These are phyloP conservation scores for Pseudomonodictys pantanalensis DNA, from an alignment of 495 filamentous ascomycete species.

Conservation along the genomic window DNA sequence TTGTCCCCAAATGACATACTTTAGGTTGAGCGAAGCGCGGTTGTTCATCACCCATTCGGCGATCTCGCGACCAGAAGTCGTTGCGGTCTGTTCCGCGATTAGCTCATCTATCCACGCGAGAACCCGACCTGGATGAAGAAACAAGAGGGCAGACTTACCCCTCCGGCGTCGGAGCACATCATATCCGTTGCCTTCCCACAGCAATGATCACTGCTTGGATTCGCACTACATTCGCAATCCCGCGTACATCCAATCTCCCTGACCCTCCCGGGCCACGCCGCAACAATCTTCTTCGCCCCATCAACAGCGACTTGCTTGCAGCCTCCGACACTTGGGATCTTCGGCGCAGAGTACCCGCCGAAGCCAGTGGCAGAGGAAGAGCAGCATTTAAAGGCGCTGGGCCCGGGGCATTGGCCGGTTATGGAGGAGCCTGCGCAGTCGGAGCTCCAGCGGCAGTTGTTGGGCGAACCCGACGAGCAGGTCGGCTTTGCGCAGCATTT, in stretches of 20 bases:
- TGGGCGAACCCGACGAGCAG: slow-evolving; percentile 38
- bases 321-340: slow-evolving; percentile 37
- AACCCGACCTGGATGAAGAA: neutral
- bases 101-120: too few relatives aligned
- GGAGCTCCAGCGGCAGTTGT: slow-evolving; percentile 41
- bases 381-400: slow-evolving; percentile 44
- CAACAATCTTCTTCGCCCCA: slow-evolving; percentile 41
- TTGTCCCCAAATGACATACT: slow-evolving; percentile 52
- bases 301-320: slow-evolving; percentile 42
- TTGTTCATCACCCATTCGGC: slow-evolving; percentile 51
- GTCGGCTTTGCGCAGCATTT: slow-evolving; percentile 46
- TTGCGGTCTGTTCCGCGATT: slow-evolving; percentile 21
- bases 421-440: slow-evolving; percentile 39
- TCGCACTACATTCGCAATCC: slow-evolving; percentile 36
- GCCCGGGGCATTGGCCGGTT: slow-evolving; percentile 44
- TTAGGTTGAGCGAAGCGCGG: slow-evolving; percentile 40
- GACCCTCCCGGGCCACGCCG: slow-evolving; percentile 40
- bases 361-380: slow-evolving; percentile 31
- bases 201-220: slow-evolving; percentile 41
- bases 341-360: slow-evolving; percentile 37
- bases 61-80: slow-evolving; percentile 37
- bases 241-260: slow-evolving; percentile 42
- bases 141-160: slow-evolving; percentile 31
- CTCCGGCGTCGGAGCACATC: slow-evolving; percentile 43
- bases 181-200: slow-evolving; percentile 46